A percentile compares a stretch with the other conserved stretches of the same genome.
phyloP scores from a whole-genome alignment of 2,329 filamentous ascomycete genomes.

The Akanthomyces uredinophilus region DNA sequence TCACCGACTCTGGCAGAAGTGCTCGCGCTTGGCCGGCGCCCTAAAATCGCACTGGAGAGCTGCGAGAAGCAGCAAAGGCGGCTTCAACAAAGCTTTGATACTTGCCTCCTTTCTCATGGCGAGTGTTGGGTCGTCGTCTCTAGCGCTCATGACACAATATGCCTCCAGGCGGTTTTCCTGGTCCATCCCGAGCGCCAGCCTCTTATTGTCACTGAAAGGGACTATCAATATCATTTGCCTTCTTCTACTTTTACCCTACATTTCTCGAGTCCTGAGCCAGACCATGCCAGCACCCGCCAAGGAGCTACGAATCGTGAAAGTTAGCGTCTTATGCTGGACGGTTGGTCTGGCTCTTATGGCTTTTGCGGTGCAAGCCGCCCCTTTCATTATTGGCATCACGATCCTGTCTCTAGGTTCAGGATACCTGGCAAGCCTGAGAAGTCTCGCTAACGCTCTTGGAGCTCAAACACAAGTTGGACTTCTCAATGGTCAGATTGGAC shows the following conservation, averaged over 20 bases:
- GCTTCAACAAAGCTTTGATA: background rate
- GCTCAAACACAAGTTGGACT: background rate
- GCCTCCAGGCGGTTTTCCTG: background rate
- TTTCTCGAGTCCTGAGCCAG: background rate
- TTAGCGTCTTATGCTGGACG: background rate
- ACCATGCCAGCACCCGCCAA: background rate
- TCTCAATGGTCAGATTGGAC: background rate
- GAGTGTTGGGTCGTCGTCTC: background rate
- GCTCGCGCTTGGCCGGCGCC: background rate
- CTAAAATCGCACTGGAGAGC: background rate
- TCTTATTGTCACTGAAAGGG: background rate
- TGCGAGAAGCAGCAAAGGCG: background rate
- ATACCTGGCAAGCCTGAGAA: background rate
- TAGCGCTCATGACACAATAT: background rate
- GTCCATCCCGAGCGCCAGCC: background rate
- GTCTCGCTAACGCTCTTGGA: background rate
- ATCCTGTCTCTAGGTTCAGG: background rate
- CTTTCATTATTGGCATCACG: background rate
- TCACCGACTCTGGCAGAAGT: background rate
- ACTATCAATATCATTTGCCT: background rate
- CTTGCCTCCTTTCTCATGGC: background rate
- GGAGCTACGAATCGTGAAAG: background rate
- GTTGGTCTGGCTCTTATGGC: background rate
- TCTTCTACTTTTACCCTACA: background rate
- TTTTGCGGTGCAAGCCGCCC: background rate